These are phyloP conservation scores for Saprolegnia diclina DNA, from an alignment of 352 stramenopile species.

Conservation along the genomic window DNA sequence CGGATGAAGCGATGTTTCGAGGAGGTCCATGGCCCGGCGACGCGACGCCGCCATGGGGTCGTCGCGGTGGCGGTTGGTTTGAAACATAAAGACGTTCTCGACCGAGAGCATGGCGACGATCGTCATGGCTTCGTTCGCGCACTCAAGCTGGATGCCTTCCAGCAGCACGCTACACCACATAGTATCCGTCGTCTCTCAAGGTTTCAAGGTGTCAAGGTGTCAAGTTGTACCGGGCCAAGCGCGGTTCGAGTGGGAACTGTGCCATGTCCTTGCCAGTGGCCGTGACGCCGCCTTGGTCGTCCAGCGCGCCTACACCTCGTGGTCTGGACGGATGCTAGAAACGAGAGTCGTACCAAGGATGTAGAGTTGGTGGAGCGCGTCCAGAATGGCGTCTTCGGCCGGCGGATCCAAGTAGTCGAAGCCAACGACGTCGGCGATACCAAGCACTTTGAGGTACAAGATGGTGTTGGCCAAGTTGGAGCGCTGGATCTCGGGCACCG, in stretches of 20 bases:
- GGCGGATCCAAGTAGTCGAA: conserved; percentile 70
- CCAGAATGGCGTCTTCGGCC: conserved; percentile 56
- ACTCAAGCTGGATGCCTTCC: conserved; percentile 51
- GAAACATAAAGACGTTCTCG: conserved; percentile 64
- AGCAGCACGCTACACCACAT: conserved; percentile 38
- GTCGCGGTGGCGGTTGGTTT: background rate
- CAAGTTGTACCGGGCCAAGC: conserved; percentile 29
- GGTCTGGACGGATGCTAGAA: background rate
- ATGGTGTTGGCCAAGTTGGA: conserved; percentile 93
- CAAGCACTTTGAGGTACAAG: conserved; percentile 80
- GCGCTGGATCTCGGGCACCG: conserved; percentile 97
- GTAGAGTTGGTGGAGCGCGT: conserved; percentile 72
- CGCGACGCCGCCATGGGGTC: background rate
- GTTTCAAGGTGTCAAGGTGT: conserved; percentile 43
- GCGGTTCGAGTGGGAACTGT: conserved; percentile 74
- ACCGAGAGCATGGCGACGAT: conserved; percentile 82
- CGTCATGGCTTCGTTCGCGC: conserved; percentile 52
- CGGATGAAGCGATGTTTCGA: conserved; percentile 1
- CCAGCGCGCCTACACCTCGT: conserved; percentile 36
- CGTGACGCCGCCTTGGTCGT: conserved; percentile 47
- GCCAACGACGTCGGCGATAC: conserved; percentile 59
- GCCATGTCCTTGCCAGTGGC: conserved; percentile 70
- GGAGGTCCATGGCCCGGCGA: background rate
- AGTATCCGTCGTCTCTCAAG: too few relatives aligned
- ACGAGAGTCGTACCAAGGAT: conserved; percentile 36